Conservation (phyloP, 768 basidiomycete genomes). For the Nevesoporus exiguus region DNA sequence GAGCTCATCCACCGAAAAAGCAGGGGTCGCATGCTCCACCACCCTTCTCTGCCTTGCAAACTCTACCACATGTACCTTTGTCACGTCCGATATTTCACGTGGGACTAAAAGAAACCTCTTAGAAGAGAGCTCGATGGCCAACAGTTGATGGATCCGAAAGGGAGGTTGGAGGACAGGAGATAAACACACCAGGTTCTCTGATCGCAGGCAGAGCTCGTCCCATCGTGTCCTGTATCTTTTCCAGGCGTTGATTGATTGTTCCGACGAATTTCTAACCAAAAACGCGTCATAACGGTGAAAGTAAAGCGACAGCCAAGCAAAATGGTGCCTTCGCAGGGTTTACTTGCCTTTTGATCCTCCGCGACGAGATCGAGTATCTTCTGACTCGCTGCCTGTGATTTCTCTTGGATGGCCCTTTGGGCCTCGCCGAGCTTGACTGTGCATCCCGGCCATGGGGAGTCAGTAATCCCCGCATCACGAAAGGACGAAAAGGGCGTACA, state of each 20-base stretch:
- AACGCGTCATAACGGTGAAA: no score
- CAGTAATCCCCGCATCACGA: not conserved
- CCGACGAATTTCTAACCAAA: slow-evolving; percentile 7
- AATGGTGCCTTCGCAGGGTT: not conserved
- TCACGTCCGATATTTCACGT: slow-evolving; percentile 9
- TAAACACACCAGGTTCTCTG: slow-evolving; percentile 5
- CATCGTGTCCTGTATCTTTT: slow-evolving; percentile 12
- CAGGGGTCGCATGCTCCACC: slow-evolving; percentile 2
- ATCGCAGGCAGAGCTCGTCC: slow-evolving; percentile 13
- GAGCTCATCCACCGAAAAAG: slow-evolving; percentile 12
- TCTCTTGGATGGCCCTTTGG: slow-evolving; percentile 16
- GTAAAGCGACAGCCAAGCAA: not conserved
- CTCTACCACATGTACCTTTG: slow-evolving; percentile 12
- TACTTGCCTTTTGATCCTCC: slow-evolving; percentile 11
- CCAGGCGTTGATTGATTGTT: slow-evolving; percentile 14
- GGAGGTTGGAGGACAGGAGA: not conserved
- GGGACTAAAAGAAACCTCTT: slow-evolving; percentile 9
- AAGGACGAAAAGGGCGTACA: slow-evolving; percentile 1
- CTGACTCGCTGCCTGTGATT: slow-evolving; percentile 14
- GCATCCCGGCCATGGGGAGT: not conserved
- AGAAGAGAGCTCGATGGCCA: not conserved
- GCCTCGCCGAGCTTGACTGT: slow-evolving; percentile 11
- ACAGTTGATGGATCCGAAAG: not conserved
- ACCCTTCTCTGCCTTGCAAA: slow-evolving; percentile 1
- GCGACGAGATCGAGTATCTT: slow-evolving; percentile 16